Evolutionary conservation across 257 asterid genomes (phyloP).

Genomic region (Haberlea rhodopensis): DNA sequence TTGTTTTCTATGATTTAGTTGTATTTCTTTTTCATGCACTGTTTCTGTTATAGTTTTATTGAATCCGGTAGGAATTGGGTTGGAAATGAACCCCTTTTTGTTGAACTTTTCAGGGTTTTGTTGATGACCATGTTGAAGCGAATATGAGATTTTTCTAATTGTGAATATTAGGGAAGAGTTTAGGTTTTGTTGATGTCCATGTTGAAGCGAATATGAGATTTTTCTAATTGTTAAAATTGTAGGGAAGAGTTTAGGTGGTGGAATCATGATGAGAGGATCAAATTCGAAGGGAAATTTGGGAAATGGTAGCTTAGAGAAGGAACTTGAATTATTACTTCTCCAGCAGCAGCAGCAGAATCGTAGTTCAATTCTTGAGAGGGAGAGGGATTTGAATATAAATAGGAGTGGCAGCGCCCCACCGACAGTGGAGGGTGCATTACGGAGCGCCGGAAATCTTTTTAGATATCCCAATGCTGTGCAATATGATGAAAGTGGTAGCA

Average conservation of each 20-base stretch:
- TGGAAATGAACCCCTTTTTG: conserved; percentile 13
- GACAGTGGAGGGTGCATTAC: conserved; percentile 66
- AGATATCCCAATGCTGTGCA: conserved; percentile 37
- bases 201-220: conserved; percentile 15
- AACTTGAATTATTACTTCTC: conserved; percentile 53
- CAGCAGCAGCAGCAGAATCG: conserved; percentile 52
- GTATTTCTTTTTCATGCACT: neutral
- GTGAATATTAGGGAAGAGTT: no score
- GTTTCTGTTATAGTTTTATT: neutral
- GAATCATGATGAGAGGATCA: conserved; percentile 45
- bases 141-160: conserved; percentile 15
- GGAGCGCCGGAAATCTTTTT: conserved; percentile 48
- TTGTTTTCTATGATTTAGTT: conserved; percentile 6
- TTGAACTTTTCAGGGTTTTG: conserved; percentile 19
- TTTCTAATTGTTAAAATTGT: conserved; percentile 22
- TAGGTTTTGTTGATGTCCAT: conserved; percentile 12
- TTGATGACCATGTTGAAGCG: conserved; percentile 16
- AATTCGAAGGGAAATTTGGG: conserved; percentile 45
- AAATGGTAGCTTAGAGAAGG: conserved; percentile 45
- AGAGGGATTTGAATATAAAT: conserved; percentile 45
- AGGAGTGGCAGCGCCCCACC: conserved; percentile 92
- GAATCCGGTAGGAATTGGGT: conserved; percentile 1
- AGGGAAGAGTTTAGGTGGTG: conserved; percentile 19
- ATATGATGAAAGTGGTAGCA: conserved; percentile 18
- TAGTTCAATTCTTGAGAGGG: conserved; percentile 41